Evolutionary conservation across 345 rosid genomes (phyloP).

Genomic region (Zanthoxylum bungeanum): DNA sequence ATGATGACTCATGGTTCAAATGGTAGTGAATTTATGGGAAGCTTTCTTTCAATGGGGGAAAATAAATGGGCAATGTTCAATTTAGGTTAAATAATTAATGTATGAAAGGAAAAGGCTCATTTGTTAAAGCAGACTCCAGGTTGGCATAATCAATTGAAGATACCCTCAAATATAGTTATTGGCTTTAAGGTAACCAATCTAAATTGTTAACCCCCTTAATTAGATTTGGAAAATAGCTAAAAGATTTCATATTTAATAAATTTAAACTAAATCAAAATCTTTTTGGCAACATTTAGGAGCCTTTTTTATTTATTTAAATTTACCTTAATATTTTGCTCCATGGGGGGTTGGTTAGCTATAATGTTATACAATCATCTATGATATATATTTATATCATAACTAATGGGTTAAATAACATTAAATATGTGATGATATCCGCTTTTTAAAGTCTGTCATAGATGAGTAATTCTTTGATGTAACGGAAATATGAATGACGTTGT

Average conservation of each 20-base stretch:
- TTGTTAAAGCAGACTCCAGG: conserved; percentile 19
- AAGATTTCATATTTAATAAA: conserved; percentile 12
- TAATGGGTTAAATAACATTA: no score
- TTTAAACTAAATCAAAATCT: no score
- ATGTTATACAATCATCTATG: no score
- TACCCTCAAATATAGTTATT: background rate
- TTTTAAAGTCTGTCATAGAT: no score
- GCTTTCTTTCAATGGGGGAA: background rate
- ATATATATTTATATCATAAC: conserved; percentile 15
- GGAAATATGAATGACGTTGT: no score
- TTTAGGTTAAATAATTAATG: conserved; percentile 9
- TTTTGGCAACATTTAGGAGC: conserved; percentile 8
- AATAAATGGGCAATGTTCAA: background rate
- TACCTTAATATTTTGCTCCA: background rate
- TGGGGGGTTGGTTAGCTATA: no score
- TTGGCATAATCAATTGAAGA: conserved; percentile 20
- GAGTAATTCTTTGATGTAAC: no score
- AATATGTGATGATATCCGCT: no score
- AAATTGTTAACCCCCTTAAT: no score
- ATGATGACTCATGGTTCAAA: no score
- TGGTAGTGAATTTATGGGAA: conserved; percentile 7
- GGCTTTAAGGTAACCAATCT: no score
- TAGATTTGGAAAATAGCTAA: background rate
- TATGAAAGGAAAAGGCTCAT: conserved; percentile 1
- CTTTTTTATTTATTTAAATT: background rate